Conservation (phyloP, 2,329 filamentous ascomycete species). For the Botrytis sinoallii region DNA sequence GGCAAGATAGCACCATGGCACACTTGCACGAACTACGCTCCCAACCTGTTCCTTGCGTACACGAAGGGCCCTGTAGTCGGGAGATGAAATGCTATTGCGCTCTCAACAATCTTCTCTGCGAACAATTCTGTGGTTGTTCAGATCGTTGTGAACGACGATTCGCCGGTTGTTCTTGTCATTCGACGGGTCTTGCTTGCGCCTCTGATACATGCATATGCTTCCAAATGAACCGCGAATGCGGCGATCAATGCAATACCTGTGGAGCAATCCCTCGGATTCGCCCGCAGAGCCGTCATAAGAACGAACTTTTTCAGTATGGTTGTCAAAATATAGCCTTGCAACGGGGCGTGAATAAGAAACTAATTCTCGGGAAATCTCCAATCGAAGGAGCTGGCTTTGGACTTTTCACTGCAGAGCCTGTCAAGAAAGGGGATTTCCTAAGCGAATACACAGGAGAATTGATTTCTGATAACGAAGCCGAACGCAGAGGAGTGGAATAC, state of each 20-base stretch:
- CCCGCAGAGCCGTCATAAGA: slow-evolving; percentile 61
- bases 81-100: slow-evolving; percentile 60
- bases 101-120: slow-evolving; percentile 60
- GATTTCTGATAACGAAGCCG: slow-evolving; percentile 43
- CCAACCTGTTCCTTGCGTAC: slow-evolving; percentile 57
- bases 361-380: slow-evolving; percentile 67
- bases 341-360: slow-evolving; percentile 60
- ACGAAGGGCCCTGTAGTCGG: slow-evolving; percentile 61
- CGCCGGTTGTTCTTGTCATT: slow-evolving; percentile 63
- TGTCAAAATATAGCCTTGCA: slow-evolving; percentile 75
- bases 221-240: slow-evolving; percentile 73
- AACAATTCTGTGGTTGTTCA: slow-evolving; percentile 67
- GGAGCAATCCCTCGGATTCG: slow-evolving; percentile 68
- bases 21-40: slow-evolving; percentile 37
- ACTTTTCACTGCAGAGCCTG: slow-evolving; percentile 56
- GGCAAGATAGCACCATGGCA: slow-evolving; percentile 29
- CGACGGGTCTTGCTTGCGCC: slow-evolving; percentile 56
- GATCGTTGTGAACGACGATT: slow-evolving; percentile 62
- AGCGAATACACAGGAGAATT: slow-evolving; percentile 80
- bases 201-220: slow-evolving; percentile 67
- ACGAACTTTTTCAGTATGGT: slow-evolving; percentile 52
- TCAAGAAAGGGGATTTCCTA: slow-evolving; percentile 62
- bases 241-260: slow-evolving; percentile 70
- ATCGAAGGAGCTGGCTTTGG: slow-evolving; percentile 70
- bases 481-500: slow-evolving; percentile 38